Percentiles rank a stretch among this genome's conserved stretches.
phyloP scores from a whole-genome alignment of 2,329 filamentous ascomycete genomes.

The Fusarium marasasianum region DNA sequence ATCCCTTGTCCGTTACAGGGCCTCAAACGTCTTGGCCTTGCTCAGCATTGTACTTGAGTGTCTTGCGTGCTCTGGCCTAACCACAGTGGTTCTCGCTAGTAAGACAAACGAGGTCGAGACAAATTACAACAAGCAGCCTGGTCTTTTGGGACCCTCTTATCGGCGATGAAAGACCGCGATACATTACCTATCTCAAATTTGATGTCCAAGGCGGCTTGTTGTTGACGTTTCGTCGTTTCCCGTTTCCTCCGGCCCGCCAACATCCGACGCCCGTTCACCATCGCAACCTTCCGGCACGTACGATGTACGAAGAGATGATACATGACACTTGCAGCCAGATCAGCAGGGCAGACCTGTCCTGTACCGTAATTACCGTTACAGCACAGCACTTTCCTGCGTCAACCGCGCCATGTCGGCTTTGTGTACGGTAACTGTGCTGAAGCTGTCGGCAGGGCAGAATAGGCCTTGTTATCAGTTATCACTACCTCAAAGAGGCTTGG shows the following conservation, averaged over 20 bases:
- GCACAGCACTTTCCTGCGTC: slow-evolving; percentile 17
- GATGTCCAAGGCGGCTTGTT: not conserved
- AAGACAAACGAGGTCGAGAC: slow-evolving; percentile 16
- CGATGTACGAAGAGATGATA: slow-evolving; percentile 30
- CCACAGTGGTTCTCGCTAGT: slow-evolving; percentile 14
- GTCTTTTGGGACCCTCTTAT: slow-evolving; percentile 7
- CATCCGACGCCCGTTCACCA: slow-evolving; percentile 23
- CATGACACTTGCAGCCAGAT: slow-evolving; percentile 25
- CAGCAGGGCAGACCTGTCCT: slow-evolving; percentile 13
- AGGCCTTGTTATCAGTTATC: slow-evolving; percentile 31
- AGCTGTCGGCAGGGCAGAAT: slow-evolving; percentile 14
- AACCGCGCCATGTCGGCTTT: slow-evolving; percentile 30
- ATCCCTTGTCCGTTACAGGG: slow-evolving; percentile 13
- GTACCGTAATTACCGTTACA: slow-evolving; percentile 18
- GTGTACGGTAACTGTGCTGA: slow-evolving; percentile 11
- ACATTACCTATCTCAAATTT: slow-evolving; percentile 1
- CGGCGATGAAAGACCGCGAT: not conserved
- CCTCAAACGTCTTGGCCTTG: slow-evolving; percentile 9
- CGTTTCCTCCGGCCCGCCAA: slow-evolving; percentile 19
- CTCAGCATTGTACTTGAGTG: slow-evolving; percentile 5
- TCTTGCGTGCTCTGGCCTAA: slow-evolving; percentile 26
- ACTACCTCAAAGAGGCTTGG: slow-evolving; percentile 29
- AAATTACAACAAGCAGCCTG: slow-evolving; percentile 10
- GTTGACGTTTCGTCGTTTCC: slow-evolving; percentile 5
- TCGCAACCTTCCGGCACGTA: slow-evolving; percentile 38